phyloP scores from a whole-genome alignment of 495 filamentous ascomycete genomes.

The Aspergillus sclerotiicarbonarius region DNA sequence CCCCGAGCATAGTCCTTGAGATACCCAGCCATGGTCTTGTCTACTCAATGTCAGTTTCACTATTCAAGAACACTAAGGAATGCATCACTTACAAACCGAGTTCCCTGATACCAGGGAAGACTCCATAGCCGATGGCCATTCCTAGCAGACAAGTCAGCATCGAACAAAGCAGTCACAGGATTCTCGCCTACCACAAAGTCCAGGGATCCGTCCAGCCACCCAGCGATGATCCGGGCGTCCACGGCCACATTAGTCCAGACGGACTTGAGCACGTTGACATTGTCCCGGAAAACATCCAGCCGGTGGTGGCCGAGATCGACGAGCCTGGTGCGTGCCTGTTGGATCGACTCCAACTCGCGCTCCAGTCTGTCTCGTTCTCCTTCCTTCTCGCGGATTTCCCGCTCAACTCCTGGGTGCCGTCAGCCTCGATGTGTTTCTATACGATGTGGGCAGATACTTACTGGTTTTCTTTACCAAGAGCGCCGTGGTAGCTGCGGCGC shows the following conservation, averaged over 20 bases:
- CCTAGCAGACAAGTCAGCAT: not conserved
- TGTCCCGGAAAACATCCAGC: not conserved
- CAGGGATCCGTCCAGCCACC: not conserved
- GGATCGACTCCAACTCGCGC: not conserved
- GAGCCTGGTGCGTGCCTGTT: not conserved
- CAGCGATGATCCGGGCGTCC: not conserved
- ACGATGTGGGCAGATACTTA: not conserved
- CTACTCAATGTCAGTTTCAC: too few relatives aligned
- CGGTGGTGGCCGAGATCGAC: not conserved
- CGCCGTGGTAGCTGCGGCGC: not conserved
- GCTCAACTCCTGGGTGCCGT: not conserved
- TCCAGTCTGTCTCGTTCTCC: not conserved
- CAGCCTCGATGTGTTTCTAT: not conserved
- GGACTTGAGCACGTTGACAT: not conserved
- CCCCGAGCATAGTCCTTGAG: too few relatives aligned
- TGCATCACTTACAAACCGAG: not conserved
- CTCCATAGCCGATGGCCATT: not conserved
- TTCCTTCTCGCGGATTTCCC: not conserved
- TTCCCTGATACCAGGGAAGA: not conserved
- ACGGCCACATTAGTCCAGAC: not conserved
- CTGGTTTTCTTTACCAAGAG: not conserved
- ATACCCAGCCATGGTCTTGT: too few relatives aligned
- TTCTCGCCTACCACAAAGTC: not conserved
- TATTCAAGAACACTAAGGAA: too few relatives aligned
- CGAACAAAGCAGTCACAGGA: not conserved